These are phyloP conservation scores for Phytophthora quininea DNA, from an alignment of 352 stramenopile genomes.

Conservation along the genomic window DNA sequence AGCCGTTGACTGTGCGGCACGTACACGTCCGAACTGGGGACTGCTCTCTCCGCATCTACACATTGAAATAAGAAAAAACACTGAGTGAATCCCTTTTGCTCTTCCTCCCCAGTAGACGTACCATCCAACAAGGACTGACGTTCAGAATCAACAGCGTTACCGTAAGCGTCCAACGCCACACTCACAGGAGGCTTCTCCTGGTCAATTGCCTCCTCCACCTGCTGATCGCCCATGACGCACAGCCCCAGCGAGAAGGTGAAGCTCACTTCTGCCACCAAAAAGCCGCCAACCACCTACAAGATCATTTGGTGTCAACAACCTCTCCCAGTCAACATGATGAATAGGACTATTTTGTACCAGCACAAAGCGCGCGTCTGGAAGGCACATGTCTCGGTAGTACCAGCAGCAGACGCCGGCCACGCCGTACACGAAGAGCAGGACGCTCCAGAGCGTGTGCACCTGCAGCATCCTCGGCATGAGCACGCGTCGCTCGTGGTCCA, in stretches of 20 bases:
- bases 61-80: constrained; percentile 4
- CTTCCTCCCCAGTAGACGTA: constrained; percentile 36
- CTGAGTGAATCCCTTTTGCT: background rate
- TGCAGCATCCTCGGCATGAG: constrained; percentile 85
- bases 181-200: constrained; percentile 30
- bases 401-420: constrained; percentile 64
- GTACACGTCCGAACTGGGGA: constrained; percentile 83
- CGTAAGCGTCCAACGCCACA: constrained; percentile 49
- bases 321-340: too few relatives aligned
- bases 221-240: constrained; percentile 62
- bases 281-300: constrained; percentile 52
- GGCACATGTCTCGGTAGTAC: constrained; percentile 75
- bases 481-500: constrained; percentile 86
- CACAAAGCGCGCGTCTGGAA: constrained; percentile 76
- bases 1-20: constrained; percentile 71
- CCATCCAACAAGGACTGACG: constrained; percentile 78
- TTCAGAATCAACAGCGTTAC: constrained; percentile 78
- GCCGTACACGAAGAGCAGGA: constrained; percentile 69
- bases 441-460: constrained; percentile 77
- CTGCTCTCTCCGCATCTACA: constrained; percentile 59
- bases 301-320: background rate
- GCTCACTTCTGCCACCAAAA: constrained; percentile 70
- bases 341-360: constrained; percentile 40
- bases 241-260: constrained; percentile 78
- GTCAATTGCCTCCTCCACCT: constrained; percentile 36